Percentiles rank a stretch among this genome's conserved stretches.
Conservation (phyloP, 2,329 filamentous ascomycete genomes). For the Cordyceps cateniannulata region DNA sequence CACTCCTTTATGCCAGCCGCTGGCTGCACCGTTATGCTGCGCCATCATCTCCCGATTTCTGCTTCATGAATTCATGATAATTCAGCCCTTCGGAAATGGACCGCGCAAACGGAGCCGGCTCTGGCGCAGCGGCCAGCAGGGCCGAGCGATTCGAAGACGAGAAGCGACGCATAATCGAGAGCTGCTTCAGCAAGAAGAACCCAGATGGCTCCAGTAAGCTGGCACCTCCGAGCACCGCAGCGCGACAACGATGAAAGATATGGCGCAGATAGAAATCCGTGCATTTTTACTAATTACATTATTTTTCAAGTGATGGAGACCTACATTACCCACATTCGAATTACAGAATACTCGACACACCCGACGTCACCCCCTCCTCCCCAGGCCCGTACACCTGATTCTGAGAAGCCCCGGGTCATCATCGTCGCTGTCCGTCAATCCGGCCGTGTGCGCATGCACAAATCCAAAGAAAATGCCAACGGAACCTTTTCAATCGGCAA, state of each 20-base stretch:
- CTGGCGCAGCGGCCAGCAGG: slow-evolving; percentile 28
- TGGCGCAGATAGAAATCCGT: not conserved
- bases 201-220: slow-evolving; percentile 74
- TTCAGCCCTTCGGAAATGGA: slow-evolving; percentile 26
- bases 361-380: slow-evolving; percentile 82
- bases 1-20: not conserved
- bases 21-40: slow-evolving; percentile 11
- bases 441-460: slow-evolving; percentile 89
- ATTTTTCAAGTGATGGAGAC: slow-evolving; percentile 56
- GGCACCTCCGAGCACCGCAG: slow-evolving; percentile 5
- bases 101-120: slow-evolving; percentile 32
- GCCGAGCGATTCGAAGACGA: slow-evolving; percentile 95
- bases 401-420: slow-evolving; percentile 85
- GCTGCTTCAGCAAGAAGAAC: slow-evolving; percentile 88
- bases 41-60: not conserved
- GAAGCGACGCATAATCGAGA: slow-evolving; percentile 88
- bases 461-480: slow-evolving; percentile 91
- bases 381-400: slow-evolving; percentile 58
- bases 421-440: slow-evolving; percentile 91
- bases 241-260: not conserved
- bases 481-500: slow-evolving; percentile 96
- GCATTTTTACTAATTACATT: slow-evolving; percentile 13
- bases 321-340: slow-evolving; percentile 94
- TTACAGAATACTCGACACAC: slow-evolving; percentile 78
- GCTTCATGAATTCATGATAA: slow-evolving; percentile 22